Conservation (phyloP, 306 rosid species). For the Dicorynia guianensis region DNA sequence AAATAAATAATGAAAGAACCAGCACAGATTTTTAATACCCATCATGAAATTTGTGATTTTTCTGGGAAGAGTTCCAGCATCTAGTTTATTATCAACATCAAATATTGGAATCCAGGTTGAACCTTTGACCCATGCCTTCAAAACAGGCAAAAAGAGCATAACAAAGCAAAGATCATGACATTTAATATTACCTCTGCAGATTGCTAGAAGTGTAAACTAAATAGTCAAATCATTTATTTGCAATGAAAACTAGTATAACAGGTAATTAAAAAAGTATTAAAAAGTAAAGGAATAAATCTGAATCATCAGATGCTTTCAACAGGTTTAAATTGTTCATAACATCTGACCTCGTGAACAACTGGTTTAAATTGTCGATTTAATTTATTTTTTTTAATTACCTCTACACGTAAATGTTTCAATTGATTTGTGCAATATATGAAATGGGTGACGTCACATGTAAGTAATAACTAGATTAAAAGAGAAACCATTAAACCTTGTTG, state of each 20-base stretch:
- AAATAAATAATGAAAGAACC: conserved; percentile 35
- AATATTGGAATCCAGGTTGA: conserved; percentile 92
- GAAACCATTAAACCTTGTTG: conserved; percentile 59
- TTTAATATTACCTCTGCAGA: conserved; percentile 12
- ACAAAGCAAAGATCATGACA: conserved; percentile 29
- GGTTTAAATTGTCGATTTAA: conserved; percentile 15
- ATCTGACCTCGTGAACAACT: conserved; percentile 11
- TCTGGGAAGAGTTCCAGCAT: conserved; percentile 70
- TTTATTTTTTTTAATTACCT: conserved; percentile 10
- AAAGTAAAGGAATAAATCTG: not conserved
- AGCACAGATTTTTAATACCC: conserved; percentile 61
- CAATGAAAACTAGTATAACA: conserved; percentile 17
- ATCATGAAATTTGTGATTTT: conserved; percentile 73
- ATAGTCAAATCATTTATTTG: conserved; percentile 17
- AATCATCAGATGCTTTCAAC: conserved; percentile 22
- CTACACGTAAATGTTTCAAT: conserved; percentile 10
- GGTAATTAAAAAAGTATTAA: not conserved
- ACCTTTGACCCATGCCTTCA: conserved; percentile 93
- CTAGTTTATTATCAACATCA: conserved; percentile 64
- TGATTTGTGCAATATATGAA: conserved; percentile 1
- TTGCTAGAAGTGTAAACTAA: not conserved
- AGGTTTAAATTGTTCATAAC: not conserved
- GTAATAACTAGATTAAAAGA: conserved; percentile 8
- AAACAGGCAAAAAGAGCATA: conserved; percentile 35
- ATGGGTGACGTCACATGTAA: conserved; percentile 18